These are phyloP conservation scores for Limnomonas spitsbergensis DNA, from an alignment of 139 green algal species.

Conservation along the genomic window DNA sequence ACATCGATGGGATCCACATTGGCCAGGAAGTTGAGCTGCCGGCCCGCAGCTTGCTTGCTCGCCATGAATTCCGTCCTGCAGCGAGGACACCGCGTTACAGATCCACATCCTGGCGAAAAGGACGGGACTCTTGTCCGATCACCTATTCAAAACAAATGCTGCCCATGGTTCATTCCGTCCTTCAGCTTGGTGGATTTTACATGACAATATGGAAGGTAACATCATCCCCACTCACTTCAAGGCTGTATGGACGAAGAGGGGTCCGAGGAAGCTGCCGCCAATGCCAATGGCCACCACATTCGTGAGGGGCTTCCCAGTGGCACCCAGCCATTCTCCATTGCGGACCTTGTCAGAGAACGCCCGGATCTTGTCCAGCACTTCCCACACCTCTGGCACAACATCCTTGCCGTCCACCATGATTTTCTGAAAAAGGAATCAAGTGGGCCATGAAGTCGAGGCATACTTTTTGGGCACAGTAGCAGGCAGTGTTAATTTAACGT, in stretches of 20 bases:
- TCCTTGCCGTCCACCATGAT: constrained; percentile 84
- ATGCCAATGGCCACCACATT: constrained; percentile 97
- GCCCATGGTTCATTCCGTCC: background rate
- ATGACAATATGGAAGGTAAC: too few relatives aligned
- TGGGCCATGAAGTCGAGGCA: too few relatives aligned
- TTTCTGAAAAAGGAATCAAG: constrained; percentile 37
- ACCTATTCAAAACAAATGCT: background rate
- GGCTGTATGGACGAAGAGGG: constrained; percentile 98
- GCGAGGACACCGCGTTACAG: background rate
- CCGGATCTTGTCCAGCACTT: constrained; percentile 98
- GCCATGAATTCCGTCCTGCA: constrained; percentile 57
- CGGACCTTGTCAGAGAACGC: constrained; percentile 85
- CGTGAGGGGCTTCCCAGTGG: constrained; percentile 93
- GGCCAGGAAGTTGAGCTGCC: constrained; percentile 90
- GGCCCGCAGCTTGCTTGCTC: constrained; percentile 52
- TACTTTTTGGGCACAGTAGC: background rate
- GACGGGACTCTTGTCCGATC: background rate
- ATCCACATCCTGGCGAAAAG: background rate
- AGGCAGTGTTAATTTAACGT: too few relatives aligned
- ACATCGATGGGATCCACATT: constrained; percentile 99
- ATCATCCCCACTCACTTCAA: constrained; percentile 70
- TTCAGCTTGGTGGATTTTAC: too few relatives aligned
- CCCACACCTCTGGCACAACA: constrained; percentile 94
- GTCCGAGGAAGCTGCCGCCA: constrained; percentile 92
- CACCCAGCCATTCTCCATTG: constrained; percentile 85